Base-by-base conservation (phyloP, 495 filamentous ascomycete species). In the Clavariopsis aquatica region DNA sequence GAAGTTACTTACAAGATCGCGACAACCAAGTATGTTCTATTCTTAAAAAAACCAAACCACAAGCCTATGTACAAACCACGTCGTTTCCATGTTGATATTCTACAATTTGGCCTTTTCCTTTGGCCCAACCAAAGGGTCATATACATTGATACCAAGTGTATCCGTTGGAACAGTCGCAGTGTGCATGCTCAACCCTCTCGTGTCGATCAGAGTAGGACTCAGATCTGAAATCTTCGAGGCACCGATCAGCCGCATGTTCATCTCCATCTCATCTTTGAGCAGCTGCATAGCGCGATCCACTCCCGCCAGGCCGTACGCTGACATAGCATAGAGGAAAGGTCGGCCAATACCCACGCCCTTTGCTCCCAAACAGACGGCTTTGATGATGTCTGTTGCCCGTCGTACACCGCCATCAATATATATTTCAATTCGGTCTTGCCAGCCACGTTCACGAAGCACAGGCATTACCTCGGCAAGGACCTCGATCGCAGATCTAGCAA, bases 251-350 rank as follows among this genome's bases (percentile, higher is more conserved):
- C 95, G 84, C 94, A 98, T 98, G 70, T 90, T 90, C 93, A 98
- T 96, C 81, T 93, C 93, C 87, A 98, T 92, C 83, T 98, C 94
- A 73, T 98, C 94, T 80, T 91, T 95, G 62, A 98, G 84, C 66
- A 98, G 80, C 78, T 93, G 89, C 87, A 97, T 96, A 22, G 93
- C 94, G 17, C 91, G 83, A 66, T 94, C 87, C 26, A 97, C 93
- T 62, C 94, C 94, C 1, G 86, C 81, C 57, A 91, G 78, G 0
- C 94, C 94, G 74, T 98, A 98, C 13, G 93, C 84, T 47, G 86
- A 90, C 94, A 98, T 98, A 59, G 94, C 94, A 74, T 88, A 98
- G 70, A 98, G 74, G 83, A 98, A 97, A 2, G 94, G 94, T 10
- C 94, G 80, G 0, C 94, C 94, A 70, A 98, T 97, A 38, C 94